Evolutionary conservation across 768 basidiomycete genomes (phyloP).

Genomic region (Panellus pusillus): DNA sequence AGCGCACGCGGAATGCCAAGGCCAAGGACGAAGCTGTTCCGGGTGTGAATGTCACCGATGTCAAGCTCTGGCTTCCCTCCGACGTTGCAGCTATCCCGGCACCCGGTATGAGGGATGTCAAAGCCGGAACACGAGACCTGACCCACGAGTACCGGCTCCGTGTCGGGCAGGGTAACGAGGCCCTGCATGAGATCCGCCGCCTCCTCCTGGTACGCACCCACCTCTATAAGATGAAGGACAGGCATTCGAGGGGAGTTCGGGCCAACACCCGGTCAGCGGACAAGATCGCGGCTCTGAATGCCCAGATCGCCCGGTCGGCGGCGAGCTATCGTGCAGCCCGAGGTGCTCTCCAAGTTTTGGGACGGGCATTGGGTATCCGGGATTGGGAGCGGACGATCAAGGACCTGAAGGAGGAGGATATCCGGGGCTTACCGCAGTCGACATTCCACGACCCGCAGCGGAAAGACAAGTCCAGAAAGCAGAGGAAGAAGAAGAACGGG

Average conservation of each 20-base stretch:
- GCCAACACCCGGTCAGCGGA: not conserved
- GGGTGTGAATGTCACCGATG: not conserved
- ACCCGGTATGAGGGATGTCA: no score
- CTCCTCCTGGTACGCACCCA: conserved; percentile 18
- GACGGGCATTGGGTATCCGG: not conserved
- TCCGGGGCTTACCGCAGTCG: not conserved
- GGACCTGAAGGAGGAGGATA: conserved; percentile 1
- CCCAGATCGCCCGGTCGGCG: not conserved
- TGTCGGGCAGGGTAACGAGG: conserved; percentile 13
- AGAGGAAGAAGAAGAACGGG: not conserved
- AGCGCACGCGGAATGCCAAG: not conserved
- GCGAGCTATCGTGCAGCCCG: not conserved
- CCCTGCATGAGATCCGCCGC: conserved; percentile 17
- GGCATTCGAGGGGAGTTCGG: not conserved
- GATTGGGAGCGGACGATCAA: not conserved
- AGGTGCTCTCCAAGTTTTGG: not conserved
- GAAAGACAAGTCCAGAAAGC: not conserved
- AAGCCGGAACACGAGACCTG: not conserved
- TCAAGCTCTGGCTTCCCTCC: conserved; percentile 2
- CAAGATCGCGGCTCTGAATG: not conserved
- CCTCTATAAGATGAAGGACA: conserved; percentile 16
- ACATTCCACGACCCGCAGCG: not conserved
- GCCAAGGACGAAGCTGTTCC: not conserved
- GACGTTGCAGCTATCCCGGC: not conserved
- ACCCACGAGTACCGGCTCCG: conserved; percentile 18